These are phyloP conservation scores for Pancytospora epiphaga DNA, from an alignment of 371 early-diverging fungal species.

Conservation along the genomic window DNA sequence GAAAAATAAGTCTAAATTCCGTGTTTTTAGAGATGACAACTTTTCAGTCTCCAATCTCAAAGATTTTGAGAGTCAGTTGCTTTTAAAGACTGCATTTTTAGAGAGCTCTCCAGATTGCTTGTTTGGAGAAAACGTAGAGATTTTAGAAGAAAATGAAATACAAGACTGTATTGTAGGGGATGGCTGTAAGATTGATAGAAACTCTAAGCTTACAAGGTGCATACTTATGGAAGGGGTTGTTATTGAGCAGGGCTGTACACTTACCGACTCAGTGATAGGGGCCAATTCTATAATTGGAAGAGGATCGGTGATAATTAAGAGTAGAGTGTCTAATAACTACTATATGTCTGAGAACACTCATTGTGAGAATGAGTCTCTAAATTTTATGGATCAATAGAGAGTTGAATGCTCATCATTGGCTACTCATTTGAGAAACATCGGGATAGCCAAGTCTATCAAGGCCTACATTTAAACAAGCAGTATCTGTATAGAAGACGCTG, in stretches of 20 bases:
- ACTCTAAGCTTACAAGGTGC: not conserved
- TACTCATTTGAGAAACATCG: too few relatives aligned
- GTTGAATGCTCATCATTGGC: too few relatives aligned
- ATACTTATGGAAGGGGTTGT: slow-evolving; percentile 7
- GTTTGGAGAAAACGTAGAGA: not conserved
- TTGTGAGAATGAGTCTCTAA: too few relatives aligned
- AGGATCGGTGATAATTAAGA: not conserved
- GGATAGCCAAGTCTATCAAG: too few relatives aligned
- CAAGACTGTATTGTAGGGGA: not conserved
- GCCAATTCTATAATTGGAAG: not conserved
- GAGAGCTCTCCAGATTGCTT: not conserved
- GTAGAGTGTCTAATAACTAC: not conserved
- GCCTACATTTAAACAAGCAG: too few relatives aligned
- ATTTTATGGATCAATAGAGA: too few relatives aligned
- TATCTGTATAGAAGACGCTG: too few relatives aligned
- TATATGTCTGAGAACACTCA: too few relatives aligned
- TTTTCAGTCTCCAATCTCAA: not conserved
- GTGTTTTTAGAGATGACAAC: not conserved
- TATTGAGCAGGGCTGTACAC: not conserved
- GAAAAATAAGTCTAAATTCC: not conserved
- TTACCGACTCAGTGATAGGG: not conserved
- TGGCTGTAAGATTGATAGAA: not conserved
- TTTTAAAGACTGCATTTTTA: not conserved
- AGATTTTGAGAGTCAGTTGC: not conserved
- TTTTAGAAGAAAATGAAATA: not conserved